Percentiles rank a stretch among this genome's conserved stretches.
Evolutionary conservation across 1,139 yeast genomes (phyloP).

Genomic region (Taphrina sp.): DNA sequence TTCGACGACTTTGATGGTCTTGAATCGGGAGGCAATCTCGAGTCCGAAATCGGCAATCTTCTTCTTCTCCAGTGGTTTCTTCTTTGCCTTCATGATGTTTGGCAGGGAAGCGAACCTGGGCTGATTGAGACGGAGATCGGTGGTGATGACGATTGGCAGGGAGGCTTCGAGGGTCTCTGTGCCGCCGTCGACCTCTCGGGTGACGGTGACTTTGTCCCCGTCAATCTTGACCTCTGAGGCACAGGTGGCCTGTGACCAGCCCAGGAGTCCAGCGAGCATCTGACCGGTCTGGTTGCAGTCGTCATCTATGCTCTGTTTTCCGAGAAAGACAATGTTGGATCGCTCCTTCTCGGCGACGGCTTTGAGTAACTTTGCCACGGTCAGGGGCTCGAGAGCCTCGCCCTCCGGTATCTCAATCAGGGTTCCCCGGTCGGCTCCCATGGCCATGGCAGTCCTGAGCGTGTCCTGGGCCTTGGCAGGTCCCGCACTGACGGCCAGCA

Average conservation of each 20-base stretch:
- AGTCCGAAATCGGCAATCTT: constrained; percentile 70
- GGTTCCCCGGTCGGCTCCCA: constrained; percentile 87
- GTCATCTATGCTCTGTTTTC: constrained; percentile 95
- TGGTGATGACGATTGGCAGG: constrained; percentile 82
- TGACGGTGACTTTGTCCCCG: constrained; percentile 63
- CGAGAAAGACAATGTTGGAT: constrained; percentile 78
- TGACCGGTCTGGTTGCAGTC: constrained; percentile 97
- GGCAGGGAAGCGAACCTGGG: constrained; percentile 94
- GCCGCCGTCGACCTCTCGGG: constrained; percentile 95
- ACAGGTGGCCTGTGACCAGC: constrained; percentile 98
- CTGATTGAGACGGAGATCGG: constrained; percentile 88
- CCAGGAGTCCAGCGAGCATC: constrained; percentile 87
- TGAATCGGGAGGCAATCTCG: constrained; percentile 62
- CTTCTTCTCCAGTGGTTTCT: constrained; percentile 79
- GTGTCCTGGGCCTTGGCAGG: constrained; percentile 84
- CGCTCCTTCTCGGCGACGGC: constrained; percentile 68
- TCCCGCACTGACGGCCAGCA: constrained; percentile 93
- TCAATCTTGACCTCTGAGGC: constrained; percentile 79
- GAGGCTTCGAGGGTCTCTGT: constrained; percentile 74
- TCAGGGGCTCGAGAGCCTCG: constrained; percentile 73
- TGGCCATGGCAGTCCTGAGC: constrained; percentile 84
- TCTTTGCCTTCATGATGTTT: constrained; percentile 96
- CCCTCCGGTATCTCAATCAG: constrained; percentile 71
- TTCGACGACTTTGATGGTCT: constrained; percentile 72
- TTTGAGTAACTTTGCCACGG: constrained; percentile 79